phyloP scores from a whole-genome alignment of 805 yeast species.

The Candida odintsovae region DNA sequence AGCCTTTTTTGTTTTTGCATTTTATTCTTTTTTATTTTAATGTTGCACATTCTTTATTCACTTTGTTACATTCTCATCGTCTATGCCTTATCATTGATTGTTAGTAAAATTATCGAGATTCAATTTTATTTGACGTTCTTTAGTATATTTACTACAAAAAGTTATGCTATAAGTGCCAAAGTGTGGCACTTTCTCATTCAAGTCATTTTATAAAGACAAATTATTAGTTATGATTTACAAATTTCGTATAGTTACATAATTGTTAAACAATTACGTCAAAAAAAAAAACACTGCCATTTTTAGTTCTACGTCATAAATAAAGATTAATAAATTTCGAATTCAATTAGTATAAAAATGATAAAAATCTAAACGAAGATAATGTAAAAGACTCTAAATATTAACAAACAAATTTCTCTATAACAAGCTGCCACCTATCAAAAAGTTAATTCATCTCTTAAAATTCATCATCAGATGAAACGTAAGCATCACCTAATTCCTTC shows the following conservation, averaged over 20 bases:
- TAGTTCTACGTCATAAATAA: no score
- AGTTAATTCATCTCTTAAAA: constrained; percentile 35
- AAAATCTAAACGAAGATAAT: neutral
- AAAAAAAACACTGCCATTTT: no score
- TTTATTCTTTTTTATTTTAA: neutral
- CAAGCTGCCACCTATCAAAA: neutral
- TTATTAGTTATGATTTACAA: no score
- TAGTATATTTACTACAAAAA: no score
- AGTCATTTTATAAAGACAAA: no score
- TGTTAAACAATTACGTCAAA: no score
- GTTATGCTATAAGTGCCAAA: no score
- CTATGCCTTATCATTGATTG: neutral
- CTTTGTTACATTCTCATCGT: neutral
- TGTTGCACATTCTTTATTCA: neutral
- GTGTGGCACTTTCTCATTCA: no score
- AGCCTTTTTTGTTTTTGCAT: neutral
- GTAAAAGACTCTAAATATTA: neutral
- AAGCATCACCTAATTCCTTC: constrained; percentile 99
- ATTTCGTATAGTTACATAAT: no score
- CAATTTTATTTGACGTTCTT: neutral
- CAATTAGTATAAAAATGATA: neutral
- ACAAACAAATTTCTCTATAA: neutral
- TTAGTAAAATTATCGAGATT: neutral
- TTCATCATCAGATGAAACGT: constrained; percentile 95
- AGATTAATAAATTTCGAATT: neutral